Base-by-base conservation (phyloP, 1,139 yeast genomes). In the Dujonia santamariae region DNA sequence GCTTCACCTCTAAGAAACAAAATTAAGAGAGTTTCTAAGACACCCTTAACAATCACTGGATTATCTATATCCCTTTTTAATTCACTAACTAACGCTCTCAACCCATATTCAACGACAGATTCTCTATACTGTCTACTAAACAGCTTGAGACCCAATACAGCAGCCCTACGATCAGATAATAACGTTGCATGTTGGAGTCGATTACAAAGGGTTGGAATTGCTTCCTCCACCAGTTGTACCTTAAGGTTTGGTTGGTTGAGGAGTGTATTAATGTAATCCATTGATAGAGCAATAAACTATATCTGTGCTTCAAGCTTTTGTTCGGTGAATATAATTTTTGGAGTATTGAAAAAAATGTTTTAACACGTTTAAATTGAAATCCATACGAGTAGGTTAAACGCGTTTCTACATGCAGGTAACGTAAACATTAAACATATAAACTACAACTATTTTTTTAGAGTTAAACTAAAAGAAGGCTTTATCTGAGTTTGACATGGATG, bases 121-220 rank as follows among this genome's bases (percentile, higher is more conserved):
- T 94, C 98, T 46, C 98, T 67, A 55, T 84, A 87, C 50, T 87
- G 90, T 39, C 97, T 68, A 42, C 95, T 80, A 54, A 90, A 90
- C 31, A 95, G 87, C 54, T 92, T 90, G 44, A 94, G 66, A 0
- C 96, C 94, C 31, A 92, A 67, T 3, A 92, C 85, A 0, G 98
- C 97, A 1, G 97, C 92, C 36, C 96, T 67, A 44, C 97, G 70
- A 58, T 94, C 98, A 26, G 86, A 80, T 2, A 94, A 69, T 45
- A 85, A 60, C 1, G 85, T 83, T 4, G 97, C 81, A 60, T 92
- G 90, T 37, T 81, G 80, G 36, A 92, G 74, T 33, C 97, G 68
- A 52, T 94, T 96, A 50, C 96, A 86, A 37, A 92, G 67, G 4
- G 94, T 86, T 5, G 92, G 80, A 39, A 94, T 90, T 12, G 96